Percentiles rank a stretch among this genome's conserved stretches.
Evolutionary conservation across 106 monocot species (phyloP).

Genomic region (Vanilla planifolia): DNA sequence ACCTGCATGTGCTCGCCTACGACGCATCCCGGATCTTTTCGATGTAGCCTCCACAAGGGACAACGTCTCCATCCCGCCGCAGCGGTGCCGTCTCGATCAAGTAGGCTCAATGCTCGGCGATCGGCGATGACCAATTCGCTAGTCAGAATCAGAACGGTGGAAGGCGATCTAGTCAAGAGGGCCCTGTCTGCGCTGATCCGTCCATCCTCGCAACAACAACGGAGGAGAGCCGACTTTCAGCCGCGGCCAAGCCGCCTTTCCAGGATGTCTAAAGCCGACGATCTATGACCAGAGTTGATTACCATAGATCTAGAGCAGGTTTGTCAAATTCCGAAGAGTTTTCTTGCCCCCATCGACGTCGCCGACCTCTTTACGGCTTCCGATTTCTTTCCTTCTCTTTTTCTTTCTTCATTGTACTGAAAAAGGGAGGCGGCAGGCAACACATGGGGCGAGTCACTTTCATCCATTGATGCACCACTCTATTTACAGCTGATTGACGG

Average conservation of each 20-base stretch:
- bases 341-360: neutral
- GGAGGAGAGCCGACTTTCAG: neutral
- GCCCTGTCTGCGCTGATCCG: slow-evolving; percentile 10
- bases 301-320: neutral
- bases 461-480: neutral
- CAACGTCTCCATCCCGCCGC: neutral
- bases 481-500: neutral
- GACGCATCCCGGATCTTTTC: slow-evolving; percentile 87
- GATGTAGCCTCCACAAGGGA: slow-evolving; percentile 74
- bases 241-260: slow-evolving; percentile 10
- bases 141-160: slow-evolving; percentile 11
- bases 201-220: slow-evolving; percentile 13
- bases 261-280: neutral
- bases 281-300: neutral
- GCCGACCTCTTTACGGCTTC: neutral
- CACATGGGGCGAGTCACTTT: neutral
- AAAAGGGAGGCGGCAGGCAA: neutral
- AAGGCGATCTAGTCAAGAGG: slow-evolving; percentile 10
- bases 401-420: neutral
- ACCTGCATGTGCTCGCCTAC: slow-evolving; percentile 90
- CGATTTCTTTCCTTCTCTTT: neutral
- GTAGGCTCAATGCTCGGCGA: slow-evolving; percentile 1
- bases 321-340: neutral
- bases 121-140: slow-evolving; percentile 17
- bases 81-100: neutral